A percentile compares a stretch with the other conserved stretches of the same genome.
Conservation (phyloP, 164 flowering plant genomes). For the Magnolia sinica region DNA sequence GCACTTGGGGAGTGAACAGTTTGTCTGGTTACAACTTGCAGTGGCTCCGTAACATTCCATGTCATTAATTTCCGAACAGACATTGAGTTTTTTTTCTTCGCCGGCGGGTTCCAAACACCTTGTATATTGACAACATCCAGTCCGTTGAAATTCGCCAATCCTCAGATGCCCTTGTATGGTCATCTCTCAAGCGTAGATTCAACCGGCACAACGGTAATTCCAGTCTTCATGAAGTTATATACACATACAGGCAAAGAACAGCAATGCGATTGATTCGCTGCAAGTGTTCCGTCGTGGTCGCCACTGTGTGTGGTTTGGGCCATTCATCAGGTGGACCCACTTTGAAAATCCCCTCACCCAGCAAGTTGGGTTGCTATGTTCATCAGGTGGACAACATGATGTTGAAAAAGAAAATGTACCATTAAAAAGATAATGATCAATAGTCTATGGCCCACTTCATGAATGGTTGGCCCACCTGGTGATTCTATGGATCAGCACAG, state of each 20-base stretch:
- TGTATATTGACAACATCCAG: conserved; percentile 47
- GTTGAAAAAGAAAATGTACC: background rate
- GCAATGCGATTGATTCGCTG: too few relatives aligned
- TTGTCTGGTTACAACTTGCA: conserved; percentile 47
- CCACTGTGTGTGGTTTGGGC: too few relatives aligned
- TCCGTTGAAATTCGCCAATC: conserved; percentile 47
- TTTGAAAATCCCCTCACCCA: background rate
- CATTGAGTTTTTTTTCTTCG: conserved; percentile 64
- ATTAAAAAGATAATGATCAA: background rate
- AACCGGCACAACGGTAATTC: conserved; percentile 54
- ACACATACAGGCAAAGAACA: too few relatives aligned
- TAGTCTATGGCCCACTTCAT: too few relatives aligned
- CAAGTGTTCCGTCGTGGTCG: too few relatives aligned
- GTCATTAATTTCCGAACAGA: conserved; percentile 79
- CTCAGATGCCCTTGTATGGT: conserved; percentile 55
- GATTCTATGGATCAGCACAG: too few relatives aligned
- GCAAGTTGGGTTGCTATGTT: background rate
- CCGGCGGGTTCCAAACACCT: conserved; percentile 61
- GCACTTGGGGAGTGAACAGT: too few relatives aligned
- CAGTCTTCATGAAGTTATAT: background rate
- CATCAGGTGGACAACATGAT: background rate
- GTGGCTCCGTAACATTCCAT: conserved; percentile 56
- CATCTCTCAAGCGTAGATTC: conserved; percentile 76
- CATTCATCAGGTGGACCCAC: background rate
- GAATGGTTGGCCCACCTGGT: too few relatives aligned